Conservation (phyloP, 371 early-diverging fungal genomes). For the Lichtheimia corymbifera region DNA sequence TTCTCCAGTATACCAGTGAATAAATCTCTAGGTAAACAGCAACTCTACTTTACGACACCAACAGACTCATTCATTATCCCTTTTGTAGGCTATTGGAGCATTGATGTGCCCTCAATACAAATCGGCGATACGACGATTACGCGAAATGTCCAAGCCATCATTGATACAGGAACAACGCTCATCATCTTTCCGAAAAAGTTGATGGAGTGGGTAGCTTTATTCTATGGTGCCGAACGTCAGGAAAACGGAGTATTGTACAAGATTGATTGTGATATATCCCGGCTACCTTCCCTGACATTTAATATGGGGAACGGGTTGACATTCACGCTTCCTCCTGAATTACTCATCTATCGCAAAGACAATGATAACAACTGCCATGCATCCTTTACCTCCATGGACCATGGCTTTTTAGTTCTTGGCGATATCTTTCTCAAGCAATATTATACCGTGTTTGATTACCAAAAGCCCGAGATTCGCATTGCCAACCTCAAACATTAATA, state of each 20-base stretch:
- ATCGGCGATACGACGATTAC: too few relatives aligned
- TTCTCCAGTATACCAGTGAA: conserved; percentile 23
- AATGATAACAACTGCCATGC: conserved; percentile 18
- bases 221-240: conserved; percentile 23
- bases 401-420: conserved; percentile 42
- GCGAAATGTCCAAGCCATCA: conserved; percentile 38
- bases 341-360: conserved; percentile 20
- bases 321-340: conserved; percentile 23
- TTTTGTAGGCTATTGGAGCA: too few relatives aligned
- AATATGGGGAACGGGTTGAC: conserved; percentile 15
- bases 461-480: neutral
- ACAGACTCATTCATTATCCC: too few relatives aligned
- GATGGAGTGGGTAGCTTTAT: conserved; percentile 23
- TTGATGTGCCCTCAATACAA: too few relatives aligned
- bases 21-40: too few relatives aligned
- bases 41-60: too few relatives aligned
- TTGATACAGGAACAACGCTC: conserved; percentile 60
- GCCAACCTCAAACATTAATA: neutral
- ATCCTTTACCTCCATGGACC: conserved; percentile 24
- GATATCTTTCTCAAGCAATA: conserved; percentile 54
- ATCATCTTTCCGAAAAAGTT: conserved; percentile 18
- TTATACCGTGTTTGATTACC: conserved; percentile 47
- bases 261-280: conserved; percentile 23
- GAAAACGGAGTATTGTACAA: conserved; percentile 25
- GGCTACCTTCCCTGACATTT: conserved; percentile 14